Percentiles rank a stretch among this genome's conserved stretches.
phyloP scores from a whole-genome alignment of 345 rosid species.

The Barbarea vulgaris region DNA sequence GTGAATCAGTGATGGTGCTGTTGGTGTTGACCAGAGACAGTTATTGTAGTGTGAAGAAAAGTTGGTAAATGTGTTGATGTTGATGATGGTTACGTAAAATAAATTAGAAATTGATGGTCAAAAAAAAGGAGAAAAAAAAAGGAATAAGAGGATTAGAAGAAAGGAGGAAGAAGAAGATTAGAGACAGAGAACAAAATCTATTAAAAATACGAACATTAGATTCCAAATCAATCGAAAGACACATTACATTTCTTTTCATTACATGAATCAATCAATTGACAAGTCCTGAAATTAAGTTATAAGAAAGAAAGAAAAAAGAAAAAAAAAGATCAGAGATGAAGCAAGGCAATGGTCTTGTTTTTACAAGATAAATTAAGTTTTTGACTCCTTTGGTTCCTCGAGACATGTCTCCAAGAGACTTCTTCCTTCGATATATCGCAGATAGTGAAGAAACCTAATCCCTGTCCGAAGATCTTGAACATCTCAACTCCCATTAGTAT shows the following conservation, averaged over 20 bases:
- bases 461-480: conserved; percentile 98
- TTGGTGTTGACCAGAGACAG: no score
- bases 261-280: conserved; percentile 11
- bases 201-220: background rate
- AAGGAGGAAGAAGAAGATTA: no score
- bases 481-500: conserved; percentile 84
- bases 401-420: conserved; percentile 73
- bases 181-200: background rate
- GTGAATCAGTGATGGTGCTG: no score
- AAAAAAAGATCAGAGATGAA: conserved; percentile 50
- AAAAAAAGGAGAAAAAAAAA: no score
- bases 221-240: background rate
- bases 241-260: background rate
- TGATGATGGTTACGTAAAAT: no score
- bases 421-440: conserved; percentile 53
- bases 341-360: conserved; percentile 76
- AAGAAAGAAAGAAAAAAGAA: background rate
- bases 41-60: no score
- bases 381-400: conserved; percentile 74
- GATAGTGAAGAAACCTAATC: conserved; percentile 75
- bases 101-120: no score
- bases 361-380: conserved; percentile 80
- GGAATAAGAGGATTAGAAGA: no score
- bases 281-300: conserved; percentile 10
- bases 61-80: no score